phyloP scores from a whole-genome alignment of 768 basidiomycete species.

The Trametes cubensis region DNA sequence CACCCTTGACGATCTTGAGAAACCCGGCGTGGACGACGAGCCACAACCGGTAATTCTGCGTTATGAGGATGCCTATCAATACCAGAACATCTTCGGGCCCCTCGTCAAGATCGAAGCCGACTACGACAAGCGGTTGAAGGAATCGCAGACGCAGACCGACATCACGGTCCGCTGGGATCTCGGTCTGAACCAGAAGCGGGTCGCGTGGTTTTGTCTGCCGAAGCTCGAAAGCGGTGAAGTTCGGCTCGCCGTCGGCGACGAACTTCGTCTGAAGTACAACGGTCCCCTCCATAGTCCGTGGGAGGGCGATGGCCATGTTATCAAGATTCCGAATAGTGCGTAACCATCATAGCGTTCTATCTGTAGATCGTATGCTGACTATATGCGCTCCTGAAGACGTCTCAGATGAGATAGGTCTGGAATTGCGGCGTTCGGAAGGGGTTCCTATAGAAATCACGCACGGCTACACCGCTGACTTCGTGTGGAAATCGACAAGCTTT shows the following conservation, averaged over 20 bases:
- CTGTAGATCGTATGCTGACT: background rate
- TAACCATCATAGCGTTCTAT: constrained; percentile 10
- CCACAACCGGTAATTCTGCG: constrained; percentile 87
- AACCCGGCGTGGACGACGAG: constrained; percentile 97
- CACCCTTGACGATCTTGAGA: constrained; percentile 94
- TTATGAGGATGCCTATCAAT: constrained; percentile 99
- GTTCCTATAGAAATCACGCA: constrained; percentile 94
- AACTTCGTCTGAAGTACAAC: constrained; percentile 84
- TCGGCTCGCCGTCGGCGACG: constrained; percentile 94
- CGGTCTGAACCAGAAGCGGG: constrained; percentile 96
- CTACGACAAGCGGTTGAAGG: constrained; percentile 97
- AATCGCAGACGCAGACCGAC: constrained; percentile 97
- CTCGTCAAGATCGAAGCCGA: constrained; percentile 99
- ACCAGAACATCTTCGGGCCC: constrained; percentile 99
- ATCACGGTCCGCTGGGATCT: constrained; percentile 97
- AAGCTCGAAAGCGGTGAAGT: constrained; percentile 99
- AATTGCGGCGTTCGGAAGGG: constrained; percentile 86
- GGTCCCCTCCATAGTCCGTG: constrained; percentile 91
- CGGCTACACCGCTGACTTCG: constrained; percentile 97
- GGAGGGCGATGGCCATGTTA: constrained; percentile 98
- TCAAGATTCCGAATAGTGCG: constrained; percentile 99
- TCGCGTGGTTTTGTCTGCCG: constrained; percentile 97
- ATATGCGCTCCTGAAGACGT: constrained; percentile 61
- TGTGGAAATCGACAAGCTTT: constrained; percentile 99
- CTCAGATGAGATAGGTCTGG: constrained; percentile 96